Evolutionary conservation across 768 basidiomycete genomes (phyloP), one percentile per base, ranked within the genome.

Genomic region (Dentipellis sp.): DNA sequence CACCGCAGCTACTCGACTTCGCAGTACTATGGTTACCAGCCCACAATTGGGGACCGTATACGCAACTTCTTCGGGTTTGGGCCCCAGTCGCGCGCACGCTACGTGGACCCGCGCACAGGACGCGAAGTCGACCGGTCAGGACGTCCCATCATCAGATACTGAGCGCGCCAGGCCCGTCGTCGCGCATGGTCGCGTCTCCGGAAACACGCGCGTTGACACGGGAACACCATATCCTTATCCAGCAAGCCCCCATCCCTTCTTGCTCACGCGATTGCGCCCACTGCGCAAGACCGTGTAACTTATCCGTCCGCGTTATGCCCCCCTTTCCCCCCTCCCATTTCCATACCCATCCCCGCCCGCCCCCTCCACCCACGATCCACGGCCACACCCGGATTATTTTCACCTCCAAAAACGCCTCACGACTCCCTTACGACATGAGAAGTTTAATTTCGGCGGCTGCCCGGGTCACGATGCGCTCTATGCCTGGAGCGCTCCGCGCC

Each of bases 101-200:
- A 68, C 52, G 29, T 82, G 50, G 82, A 83, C 67, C 68, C 76
- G 61, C 68, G 77, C 39, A 64, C 64, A 29, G 68, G 68, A 7
- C 63, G 61, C 48, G 55, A 63, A 47, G 81, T 81, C 51, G 82
- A 83, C 68, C 68, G 76, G 60, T 68, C 77, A 38, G 83, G 84
- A 55, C 73, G 79, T 53, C 78, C 77, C 21, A 69, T 83, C 53
- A 76, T 78, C 66, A 71, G 77, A 35, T 59, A 65, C 47, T 68
- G 54, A 64, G 6, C 6, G 2, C 55, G 54, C n/a, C 51, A 37
- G 39, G 34, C 34, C 52, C 38, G 48, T 51, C n/a, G 39, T 51
- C 39, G n/a, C 49, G 38, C 29, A 34, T 29, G n/a, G n/a, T n/a
- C n/a, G 37, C 60, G 53, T 53, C 52, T 47, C 35, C n/a, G 53